Evolutionary conservation across 176 grass and related monocot species (phyloP).

Genomic region (Eragrostis nindensis): DNA sequence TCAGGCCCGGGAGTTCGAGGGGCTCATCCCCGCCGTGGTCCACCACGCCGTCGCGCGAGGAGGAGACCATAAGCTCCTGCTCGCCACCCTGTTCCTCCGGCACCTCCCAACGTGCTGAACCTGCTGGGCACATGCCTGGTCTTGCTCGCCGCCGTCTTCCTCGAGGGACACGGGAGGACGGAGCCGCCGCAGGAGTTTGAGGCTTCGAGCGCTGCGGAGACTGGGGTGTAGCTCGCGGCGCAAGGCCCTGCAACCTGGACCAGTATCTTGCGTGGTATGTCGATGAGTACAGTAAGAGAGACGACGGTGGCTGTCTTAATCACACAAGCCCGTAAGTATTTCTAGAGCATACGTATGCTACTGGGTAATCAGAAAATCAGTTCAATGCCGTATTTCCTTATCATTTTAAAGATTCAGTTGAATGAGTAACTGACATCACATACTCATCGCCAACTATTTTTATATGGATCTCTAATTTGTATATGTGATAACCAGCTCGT

Average conservation of each 20-base stretch:
- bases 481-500: too few species aligned
- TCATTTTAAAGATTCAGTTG: too few species aligned
- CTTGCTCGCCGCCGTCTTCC: background rate
- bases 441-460: too few species aligned
- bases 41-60: too few species aligned
- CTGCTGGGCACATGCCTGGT: background rate
- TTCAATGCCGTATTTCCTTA: too few species aligned
- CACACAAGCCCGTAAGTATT: too few species aligned
- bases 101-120: background rate
- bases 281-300: background rate
- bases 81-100: background rate
- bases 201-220: background rate
- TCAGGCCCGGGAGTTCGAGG: background rate
- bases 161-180: background rate
- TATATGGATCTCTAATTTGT: too few species aligned
- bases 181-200: background rate
- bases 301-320: background rate
- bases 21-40: background rate
- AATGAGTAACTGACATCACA: too few species aligned
- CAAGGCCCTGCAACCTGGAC: background rate
- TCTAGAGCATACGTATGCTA: too few species aligned
- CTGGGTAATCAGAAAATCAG: too few species aligned
- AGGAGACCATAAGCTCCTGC: background rate
- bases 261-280: background rate
- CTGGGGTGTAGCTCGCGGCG: too few species aligned